A percentile compares a stretch with the other conserved stretches of the same genome.
phyloP scores from a whole-genome alignment of 148 eudicot genomes.

The Talinum fruticosum region DNA sequence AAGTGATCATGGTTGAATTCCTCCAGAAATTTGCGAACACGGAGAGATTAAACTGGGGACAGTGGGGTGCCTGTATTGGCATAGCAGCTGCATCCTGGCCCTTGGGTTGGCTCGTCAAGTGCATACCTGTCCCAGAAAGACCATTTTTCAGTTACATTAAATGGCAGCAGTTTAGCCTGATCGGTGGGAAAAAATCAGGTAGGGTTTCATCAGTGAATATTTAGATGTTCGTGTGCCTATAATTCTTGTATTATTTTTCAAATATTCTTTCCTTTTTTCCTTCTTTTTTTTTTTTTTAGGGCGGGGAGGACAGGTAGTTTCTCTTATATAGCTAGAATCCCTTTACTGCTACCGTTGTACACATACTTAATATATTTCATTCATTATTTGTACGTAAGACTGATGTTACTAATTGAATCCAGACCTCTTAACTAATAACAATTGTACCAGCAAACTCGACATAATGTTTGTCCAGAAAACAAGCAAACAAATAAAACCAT shows the following conservation, averaged over 20 bases:
- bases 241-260: not conserved
- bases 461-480: not conserved
- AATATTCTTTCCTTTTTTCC: not conserved
- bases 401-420: not conserved
- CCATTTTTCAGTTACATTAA: not conserved
- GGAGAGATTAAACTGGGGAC: slow-evolving; percentile 32
- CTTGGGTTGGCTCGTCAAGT: slow-evolving; percentile 32
- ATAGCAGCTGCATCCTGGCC: slow-evolving; percentile 32
- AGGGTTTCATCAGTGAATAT: not conserved
- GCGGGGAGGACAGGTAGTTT: not conserved
- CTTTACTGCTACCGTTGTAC: not conserved
- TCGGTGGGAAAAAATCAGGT: not conserved
- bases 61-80: slow-evolving; percentile 29
- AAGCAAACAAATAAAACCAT: not conserved
- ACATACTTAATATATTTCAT: no score
- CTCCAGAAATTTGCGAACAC: slow-evolving; percentile 34
- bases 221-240: not conserved
- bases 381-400: not conserved
- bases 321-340: not conserved
- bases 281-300: not conserved
- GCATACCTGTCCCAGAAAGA: slow-evolving; percentile 15
- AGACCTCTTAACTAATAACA: not conserved
- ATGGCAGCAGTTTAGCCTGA: not conserved
- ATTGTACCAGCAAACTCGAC: not conserved
- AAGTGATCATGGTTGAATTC: slow-evolving; percentile 33